Evolutionary conservation across 495 filamentous ascomycete genomes (phyloP), one percentile per base, ranked within the genome.

Genomic region (Darksidea phi): DNA sequence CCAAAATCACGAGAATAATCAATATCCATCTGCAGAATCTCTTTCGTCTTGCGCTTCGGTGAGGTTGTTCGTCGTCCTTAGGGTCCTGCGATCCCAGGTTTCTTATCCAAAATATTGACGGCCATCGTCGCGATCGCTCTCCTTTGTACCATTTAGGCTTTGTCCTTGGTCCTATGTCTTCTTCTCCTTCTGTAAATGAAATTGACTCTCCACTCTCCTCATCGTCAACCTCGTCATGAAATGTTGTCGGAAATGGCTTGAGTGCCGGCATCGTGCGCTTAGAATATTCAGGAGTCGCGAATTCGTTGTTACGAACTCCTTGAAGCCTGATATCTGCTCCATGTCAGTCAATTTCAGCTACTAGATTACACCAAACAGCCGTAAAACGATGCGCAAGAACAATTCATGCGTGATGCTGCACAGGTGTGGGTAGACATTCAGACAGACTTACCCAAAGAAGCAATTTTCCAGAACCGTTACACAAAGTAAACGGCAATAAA

Each of bases 11-110:
- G 24, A 48, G 12, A 0, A 49, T 20, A 37, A 54, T 65, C 43
- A 59, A 17, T 15, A 48, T 15, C 13, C 25, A 25, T 23, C 49
- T 18, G 15, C 26, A 65, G 51, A 24, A 51, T 18, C 13, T 26
- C 34, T 28, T 46, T 48, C 45, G 59, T 28, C 56, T 54, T 28
- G 38, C 34, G 34, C 43, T 53, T 54, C 46, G 51, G 8, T 36
- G 17, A 34, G 26, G 24, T 48, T 42, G 8, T 6, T 17, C 8
- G 42, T 15, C 13, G 37, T 48, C 15, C 10, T n/a, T n/a, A n/a
- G n/a, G 17, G 18, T 11, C 23, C 18, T 37, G 25, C 10, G 18
- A 43, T 25, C 32, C 48, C 41, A 23, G 49, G 18, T 42, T 21
- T 6, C 54, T 17, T 18, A 26, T 47, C 24, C 48, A 24, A 2